These are phyloP conservation scores for Achaetomium macrosporum DNA, from an alignment of 2,329 filamentous ascomycete genomes.

Conservation along the genomic window DNA sequence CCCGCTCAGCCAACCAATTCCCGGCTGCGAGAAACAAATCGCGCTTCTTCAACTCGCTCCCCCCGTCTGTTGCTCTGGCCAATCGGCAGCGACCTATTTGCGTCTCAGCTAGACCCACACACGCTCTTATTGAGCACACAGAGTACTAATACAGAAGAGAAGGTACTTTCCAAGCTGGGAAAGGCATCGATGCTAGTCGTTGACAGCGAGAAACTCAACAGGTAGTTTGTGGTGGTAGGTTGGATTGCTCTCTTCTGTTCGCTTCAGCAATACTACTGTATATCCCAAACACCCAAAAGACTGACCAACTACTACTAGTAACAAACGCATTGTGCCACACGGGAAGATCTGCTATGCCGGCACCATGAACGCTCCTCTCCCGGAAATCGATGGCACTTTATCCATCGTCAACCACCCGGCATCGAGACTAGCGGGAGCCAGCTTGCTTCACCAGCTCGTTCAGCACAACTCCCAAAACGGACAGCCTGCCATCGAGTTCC, in stretches of 20 bases:
- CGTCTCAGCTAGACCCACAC: background rate
- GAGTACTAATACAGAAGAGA: background rate
- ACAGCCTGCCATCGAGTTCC: constrained; percentile 58
- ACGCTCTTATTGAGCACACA: background rate
- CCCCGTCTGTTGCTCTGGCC: background rate
- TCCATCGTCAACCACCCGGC: constrained; percentile 45
- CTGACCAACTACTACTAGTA: background rate
- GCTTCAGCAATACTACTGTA: too few relatives aligned
- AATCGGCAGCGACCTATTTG: constrained; percentile 18
- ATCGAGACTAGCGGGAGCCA: constrained; percentile 37
- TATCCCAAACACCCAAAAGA: too few relatives aligned
- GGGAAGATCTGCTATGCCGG: background rate
- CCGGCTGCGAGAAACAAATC: constrained; percentile 19
- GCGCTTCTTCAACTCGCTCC: constrained; percentile 12
- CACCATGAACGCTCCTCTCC: background rate
- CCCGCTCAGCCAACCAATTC: constrained; percentile 15
- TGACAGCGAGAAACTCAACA: background rate
- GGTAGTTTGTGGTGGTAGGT: background rate
- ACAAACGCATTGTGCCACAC: background rate
- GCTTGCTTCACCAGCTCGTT: constrained; percentile 55
- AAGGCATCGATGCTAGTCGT: background rate
- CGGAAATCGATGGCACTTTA: constrained; percentile 20
- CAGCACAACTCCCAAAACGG: constrained; percentile 30
- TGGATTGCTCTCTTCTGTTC: background rate
- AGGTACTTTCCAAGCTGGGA: background rate